Evolutionary conservation across 257 asterid genomes (phyloP).

Genomic region (Petrea volubilis): DNA sequence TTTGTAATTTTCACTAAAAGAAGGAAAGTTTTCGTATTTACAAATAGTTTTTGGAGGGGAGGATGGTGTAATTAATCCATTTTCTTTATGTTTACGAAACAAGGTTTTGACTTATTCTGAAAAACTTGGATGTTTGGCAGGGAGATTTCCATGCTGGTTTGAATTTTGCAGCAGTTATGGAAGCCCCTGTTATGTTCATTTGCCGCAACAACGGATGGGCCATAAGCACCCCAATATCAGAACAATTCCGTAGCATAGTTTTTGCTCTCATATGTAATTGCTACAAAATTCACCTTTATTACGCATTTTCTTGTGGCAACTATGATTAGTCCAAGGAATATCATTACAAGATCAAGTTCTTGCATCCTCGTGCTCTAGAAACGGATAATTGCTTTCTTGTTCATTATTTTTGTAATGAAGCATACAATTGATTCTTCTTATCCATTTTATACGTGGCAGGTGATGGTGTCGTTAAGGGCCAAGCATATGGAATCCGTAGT

Average conservation of each 20-base stretch:
- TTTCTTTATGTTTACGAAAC: neutral
- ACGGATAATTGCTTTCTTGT: neutral
- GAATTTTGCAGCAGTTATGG: constrained; percentile 89
- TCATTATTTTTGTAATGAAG: neutral
- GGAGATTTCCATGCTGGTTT: constrained; percentile 93
- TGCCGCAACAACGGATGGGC: constrained; percentile 99
- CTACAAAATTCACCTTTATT: too few species aligned
- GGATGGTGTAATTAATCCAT: too few species aligned
- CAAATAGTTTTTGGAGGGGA: too few species aligned
- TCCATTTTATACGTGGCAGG: constrained; percentile 43
- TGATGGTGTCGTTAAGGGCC: constrained; percentile 87
- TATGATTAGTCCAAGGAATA: neutral
- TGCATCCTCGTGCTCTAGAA: neutral
- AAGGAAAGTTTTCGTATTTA: too few species aligned
- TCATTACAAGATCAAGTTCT: neutral
- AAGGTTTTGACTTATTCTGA: neutral
- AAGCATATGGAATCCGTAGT: constrained; percentile 78
- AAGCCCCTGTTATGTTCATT: constrained; percentile 72
- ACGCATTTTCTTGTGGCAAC: too few species aligned
- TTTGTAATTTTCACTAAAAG: too few species aligned
- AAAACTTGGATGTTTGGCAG: constrained; percentile 39
- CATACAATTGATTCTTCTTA: neutral
- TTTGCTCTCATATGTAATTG: neutral
- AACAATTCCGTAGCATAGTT: constrained; percentile 73
- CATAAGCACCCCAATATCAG: constrained; percentile 75